Base-by-base conservation (phyloP, 768 basidiomycete species). In the Xerocomellus intermedius region DNA sequence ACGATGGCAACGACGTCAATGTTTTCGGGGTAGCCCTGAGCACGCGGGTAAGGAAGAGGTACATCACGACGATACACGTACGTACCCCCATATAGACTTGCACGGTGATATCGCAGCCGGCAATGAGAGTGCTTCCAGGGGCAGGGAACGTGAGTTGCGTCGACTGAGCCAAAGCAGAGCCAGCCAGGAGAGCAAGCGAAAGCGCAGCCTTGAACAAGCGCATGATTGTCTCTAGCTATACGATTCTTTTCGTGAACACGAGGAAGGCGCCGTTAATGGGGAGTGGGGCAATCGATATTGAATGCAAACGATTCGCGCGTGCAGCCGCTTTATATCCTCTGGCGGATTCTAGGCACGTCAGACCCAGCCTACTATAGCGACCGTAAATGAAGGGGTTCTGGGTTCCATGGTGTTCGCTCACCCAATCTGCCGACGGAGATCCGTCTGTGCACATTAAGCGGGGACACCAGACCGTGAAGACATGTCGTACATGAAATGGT, bases 1-100 rank as follows among this genome's bases (percentile, higher is more conserved):
- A 69, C 69, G 42, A 72, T 58, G 12, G 66, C 66, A 14, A 72
- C 68, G 6, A 57, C 50, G 36, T 69, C 64, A 4, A 69, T 58
- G 48, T 64, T 69, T 21, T 63, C 55, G 10, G 61, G 55, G 50
- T 43, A 67, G 3, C 51, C 53, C 67, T 68, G 46, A 6, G 10
- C 8, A 35, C 5, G 26, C 17, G 9, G 16, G 42, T 64, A 16
- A 54, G 24, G 10, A 24, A 19, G 21, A 14, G 30, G 38, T 30
- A 8, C 5, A 16, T 13, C 13, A 16, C 3, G 32, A 33, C 7
- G 41, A 44, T 2, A 4, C 5, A 26, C 5, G 26, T 37, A 56
- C 62, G 51, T 37, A 62, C 65, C 21, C 52, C 52, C 62, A 67
- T 62, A 24, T 35, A 41, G 8, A 67, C 56, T 55, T 58, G 56